phyloP scores from a whole-genome alignment of 495 filamentous ascomycete species.

The Cladorrhinum samala region DNA sequence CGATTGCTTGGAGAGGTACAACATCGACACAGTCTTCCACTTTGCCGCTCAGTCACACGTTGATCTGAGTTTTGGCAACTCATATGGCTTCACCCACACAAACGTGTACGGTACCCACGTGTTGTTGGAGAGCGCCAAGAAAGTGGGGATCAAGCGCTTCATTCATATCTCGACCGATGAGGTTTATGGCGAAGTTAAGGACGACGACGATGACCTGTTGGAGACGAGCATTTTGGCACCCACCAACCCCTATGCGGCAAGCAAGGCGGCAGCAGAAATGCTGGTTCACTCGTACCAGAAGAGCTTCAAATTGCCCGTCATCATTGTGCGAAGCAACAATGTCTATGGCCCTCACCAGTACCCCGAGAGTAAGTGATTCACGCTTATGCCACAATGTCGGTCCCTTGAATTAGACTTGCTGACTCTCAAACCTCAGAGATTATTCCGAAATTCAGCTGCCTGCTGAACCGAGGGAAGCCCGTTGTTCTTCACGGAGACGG shows the following conservation, averaged over 20 bases:
- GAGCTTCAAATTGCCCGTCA: conserved; percentile 62
- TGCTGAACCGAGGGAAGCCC: conserved; percentile 51
- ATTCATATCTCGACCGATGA: conserved; percentile 73
- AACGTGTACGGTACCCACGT: conserved; percentile 72
- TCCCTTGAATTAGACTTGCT: not conserved
- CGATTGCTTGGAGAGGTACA: conserved; percentile 51
- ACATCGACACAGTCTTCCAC: conserved; percentile 70
- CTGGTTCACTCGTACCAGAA: conserved; percentile 68
- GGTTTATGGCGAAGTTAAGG: conserved; percentile 67
- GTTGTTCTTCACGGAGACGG: conserved; percentile 67
- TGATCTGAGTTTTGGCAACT: conserved; percentile 65
- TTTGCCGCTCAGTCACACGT: conserved; percentile 74
- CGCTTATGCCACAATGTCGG: not conserved
- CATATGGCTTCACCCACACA: conserved; percentile 61
- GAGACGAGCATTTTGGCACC: conserved; percentile 59
- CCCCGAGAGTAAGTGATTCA: conserved; percentile 58
- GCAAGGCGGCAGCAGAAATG: conserved; percentile 78
- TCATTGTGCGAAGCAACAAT: conserved; percentile 71
- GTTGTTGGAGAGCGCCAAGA: conserved; percentile 60
- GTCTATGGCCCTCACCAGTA: conserved; percentile 76
- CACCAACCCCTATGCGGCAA: conserved; percentile 72
- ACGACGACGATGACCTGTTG: conserved; percentile 53
- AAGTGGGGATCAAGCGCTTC: conserved; percentile 57
- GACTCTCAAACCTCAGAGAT: conserved; percentile 46
- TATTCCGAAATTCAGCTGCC: conserved; percentile 65